These are phyloP conservation scores for Candida gorgasii DNA, from an alignment of 805 yeast species.

Conservation along the genomic window DNA sequence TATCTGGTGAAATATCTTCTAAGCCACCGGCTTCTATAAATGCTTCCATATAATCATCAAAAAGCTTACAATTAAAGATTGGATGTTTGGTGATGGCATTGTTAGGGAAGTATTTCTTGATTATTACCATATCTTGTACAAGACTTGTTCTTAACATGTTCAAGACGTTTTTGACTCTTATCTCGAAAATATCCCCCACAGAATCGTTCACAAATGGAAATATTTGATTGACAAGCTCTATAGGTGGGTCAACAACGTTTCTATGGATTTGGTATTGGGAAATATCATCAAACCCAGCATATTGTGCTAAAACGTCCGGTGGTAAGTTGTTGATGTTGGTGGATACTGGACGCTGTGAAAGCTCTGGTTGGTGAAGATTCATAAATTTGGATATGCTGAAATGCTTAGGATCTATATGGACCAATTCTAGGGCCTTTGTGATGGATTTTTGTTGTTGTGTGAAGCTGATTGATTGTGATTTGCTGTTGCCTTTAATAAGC, in stretches of 20 bases:
- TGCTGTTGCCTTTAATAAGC: constrained; percentile 27
- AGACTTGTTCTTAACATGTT: constrained; percentile 22
- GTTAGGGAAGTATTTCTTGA: constrained; percentile 22
- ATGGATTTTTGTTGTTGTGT: constrained; percentile 29
- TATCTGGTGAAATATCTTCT: background rate
- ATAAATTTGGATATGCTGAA: constrained; percentile 22
- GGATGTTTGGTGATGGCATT: constrained; percentile 26
- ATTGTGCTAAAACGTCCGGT: constrained; percentile 14
- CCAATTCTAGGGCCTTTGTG: constrained; percentile 20
- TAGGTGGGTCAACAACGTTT: constrained; percentile 25
- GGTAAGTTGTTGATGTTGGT: constrained; percentile 16
- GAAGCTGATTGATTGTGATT: constrained; percentile 23
- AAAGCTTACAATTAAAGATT: constrained; percentile 22
- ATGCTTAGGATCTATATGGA: constrained; percentile 14
- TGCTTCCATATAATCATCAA: constrained; percentile 18
- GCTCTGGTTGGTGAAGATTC: constrained; percentile 15
- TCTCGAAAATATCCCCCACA: constrained; percentile 10
- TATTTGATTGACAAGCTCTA: constrained; percentile 23
- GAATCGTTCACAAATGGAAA: constrained; percentile 28
- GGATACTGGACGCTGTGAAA: constrained; percentile 13
- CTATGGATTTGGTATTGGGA: constrained; percentile 22
- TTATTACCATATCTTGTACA: constrained; percentile 32
- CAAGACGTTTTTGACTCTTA: constrained; percentile 18
- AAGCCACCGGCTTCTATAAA: constrained; percentile 12
- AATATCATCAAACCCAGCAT: constrained; percentile 25